Percentiles rank a stretch among this genome's conserved stretches.
Conservation (phyloP, 2,329 filamentous ascomycete species). For the Pseudogymnoascus sp. region DNA sequence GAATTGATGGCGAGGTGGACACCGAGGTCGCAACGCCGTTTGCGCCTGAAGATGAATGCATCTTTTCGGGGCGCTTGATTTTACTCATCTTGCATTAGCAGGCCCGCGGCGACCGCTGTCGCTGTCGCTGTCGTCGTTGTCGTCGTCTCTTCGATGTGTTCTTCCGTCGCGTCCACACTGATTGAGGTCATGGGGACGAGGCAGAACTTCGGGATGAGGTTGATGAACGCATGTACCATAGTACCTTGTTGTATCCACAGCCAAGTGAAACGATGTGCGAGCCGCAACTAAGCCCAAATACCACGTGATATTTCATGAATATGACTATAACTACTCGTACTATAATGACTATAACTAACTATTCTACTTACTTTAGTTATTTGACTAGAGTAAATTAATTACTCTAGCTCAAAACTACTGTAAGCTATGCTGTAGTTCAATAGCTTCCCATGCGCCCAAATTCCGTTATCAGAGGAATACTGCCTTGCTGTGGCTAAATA, state of each 20-base stretch:
- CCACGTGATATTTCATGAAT: slow-evolving; percentile 1
- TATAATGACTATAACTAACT: background rate
- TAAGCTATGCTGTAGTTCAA: background rate
- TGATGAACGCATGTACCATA: slow-evolving; percentile 7
- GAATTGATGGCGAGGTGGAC: slow-evolving; percentile 42
- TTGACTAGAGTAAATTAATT: background rate
- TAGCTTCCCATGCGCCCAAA: slow-evolving; percentile 5
- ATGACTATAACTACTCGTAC: background rate
- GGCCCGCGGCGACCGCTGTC: slow-evolving; percentile 6
- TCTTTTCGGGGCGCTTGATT: slow-evolving; percentile 11
- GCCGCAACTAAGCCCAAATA: background rate
- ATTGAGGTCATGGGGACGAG: slow-evolving; percentile 8
- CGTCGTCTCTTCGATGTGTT: slow-evolving; percentile 4
- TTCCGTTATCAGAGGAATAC: slow-evolving; percentile 3
- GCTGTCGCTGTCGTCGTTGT: background rate
- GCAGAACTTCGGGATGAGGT: slow-evolving; percentile 9
- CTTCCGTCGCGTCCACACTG: slow-evolving; percentile 2
- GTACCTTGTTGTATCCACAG: slow-evolving; percentile 8
- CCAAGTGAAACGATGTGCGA: slow-evolving; percentile 4
- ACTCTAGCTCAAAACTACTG: background rate
- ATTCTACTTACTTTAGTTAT: background rate
- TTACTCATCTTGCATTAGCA: slow-evolving; percentile 9
- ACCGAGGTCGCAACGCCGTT: slow-evolving; percentile 10
- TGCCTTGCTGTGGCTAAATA: slow-evolving; percentile 10
- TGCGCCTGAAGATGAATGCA: slow-evolving; percentile 4